phyloP scores from a whole-genome alignment of 2,329 filamentous ascomycete species.

The Sporothrix brasiliensis region DNA sequence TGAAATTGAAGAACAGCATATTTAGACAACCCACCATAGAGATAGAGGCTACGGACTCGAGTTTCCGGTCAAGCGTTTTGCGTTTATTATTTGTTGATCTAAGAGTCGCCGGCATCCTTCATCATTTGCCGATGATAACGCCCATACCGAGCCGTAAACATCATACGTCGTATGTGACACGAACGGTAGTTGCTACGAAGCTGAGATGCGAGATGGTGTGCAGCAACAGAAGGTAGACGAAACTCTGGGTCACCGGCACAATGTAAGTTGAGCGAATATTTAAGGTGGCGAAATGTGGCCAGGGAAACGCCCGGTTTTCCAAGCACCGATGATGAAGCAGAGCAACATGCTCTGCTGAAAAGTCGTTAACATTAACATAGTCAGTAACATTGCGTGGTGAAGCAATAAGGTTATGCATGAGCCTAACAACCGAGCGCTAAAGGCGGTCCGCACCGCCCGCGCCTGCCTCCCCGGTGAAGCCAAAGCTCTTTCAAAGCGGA shows the following conservation, averaged over 20 bases:
- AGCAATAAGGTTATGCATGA: background rate
- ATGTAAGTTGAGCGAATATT: background rate
- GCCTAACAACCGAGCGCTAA: background rate
- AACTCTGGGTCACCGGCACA: background rate
- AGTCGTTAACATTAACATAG: background rate
- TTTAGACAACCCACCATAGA: background rate
- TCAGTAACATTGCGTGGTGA: background rate
- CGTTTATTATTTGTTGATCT: background rate
- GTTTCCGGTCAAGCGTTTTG: background rate
- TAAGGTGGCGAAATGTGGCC: background rate
- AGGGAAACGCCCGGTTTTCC: background rate
- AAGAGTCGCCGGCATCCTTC: background rate
- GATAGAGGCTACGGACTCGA: background rate
- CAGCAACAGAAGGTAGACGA: background rate
- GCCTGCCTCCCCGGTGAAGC: background rate
- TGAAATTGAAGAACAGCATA: background rate
- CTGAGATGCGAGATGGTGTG: background rate
- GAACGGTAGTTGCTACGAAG: background rate
- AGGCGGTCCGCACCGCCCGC: constrained; percentile 14
- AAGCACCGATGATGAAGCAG: background rate
- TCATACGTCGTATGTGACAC: constrained; percentile 6
- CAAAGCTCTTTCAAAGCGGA: background rate
- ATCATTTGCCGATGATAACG: background rate
- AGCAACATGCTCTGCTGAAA: background rate
- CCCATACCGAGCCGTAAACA: background rate